Percentiles rank a stretch among this genome's conserved stretches.
Evolutionary conservation across 2,329 filamentous ascomycete species (phyloP).

Genomic region (Neospermospora avenae): DNA sequence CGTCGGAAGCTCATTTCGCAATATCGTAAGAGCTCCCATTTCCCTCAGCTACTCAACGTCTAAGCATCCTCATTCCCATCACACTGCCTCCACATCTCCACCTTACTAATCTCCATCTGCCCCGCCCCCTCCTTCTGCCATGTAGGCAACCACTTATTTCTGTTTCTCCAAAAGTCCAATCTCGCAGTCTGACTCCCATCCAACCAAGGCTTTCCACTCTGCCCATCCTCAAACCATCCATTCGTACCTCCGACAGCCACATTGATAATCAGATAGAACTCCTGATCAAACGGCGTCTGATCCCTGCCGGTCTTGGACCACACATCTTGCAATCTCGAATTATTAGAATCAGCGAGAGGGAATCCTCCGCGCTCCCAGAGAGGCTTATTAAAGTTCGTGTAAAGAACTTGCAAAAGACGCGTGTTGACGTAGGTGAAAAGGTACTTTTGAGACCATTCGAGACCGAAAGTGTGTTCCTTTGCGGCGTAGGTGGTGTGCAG

Average conservation of each 20-base stretch:
- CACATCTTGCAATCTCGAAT: slow-evolving; percentile 58
- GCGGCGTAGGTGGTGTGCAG: slow-evolving; percentile 71
- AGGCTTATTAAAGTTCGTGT: slow-evolving; percentile 67
- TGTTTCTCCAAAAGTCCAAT: slow-evolving; percentile 73
- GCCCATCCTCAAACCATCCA: slow-evolving; percentile 77
- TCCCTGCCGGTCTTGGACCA: slow-evolving; percentile 60
- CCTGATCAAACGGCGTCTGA: slow-evolving; percentile 71
- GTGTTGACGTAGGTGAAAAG: slow-evolving; percentile 84
- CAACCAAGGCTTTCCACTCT: slow-evolving; percentile 74
- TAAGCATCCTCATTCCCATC: slow-evolving; percentile 49
- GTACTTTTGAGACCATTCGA: slow-evolving; percentile 88
- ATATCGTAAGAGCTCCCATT: slow-evolving; percentile 6
- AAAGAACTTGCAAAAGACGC: slow-evolving; percentile 75
- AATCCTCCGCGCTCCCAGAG: slow-evolving; percentile 70
- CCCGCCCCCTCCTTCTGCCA: slow-evolving; percentile 60
- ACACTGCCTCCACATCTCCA: slow-evolving; percentile 69
- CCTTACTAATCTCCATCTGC: slow-evolving; percentile 65
- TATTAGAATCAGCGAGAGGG: slow-evolving; percentile 60
- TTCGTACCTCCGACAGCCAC: slow-evolving; percentile 75
- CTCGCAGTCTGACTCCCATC: slow-evolving; percentile 63
- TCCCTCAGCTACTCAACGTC: no score
- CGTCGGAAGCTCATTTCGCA: not conserved
- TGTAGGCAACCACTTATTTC: slow-evolving; percentile 63
- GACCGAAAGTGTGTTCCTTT: slow-evolving; percentile 71
- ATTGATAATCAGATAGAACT: slow-evolving; percentile 74